Base-by-base conservation (phyloP, 2,329 filamentous ascomycete genomes). In the Colletotrichum sp. region DNA sequence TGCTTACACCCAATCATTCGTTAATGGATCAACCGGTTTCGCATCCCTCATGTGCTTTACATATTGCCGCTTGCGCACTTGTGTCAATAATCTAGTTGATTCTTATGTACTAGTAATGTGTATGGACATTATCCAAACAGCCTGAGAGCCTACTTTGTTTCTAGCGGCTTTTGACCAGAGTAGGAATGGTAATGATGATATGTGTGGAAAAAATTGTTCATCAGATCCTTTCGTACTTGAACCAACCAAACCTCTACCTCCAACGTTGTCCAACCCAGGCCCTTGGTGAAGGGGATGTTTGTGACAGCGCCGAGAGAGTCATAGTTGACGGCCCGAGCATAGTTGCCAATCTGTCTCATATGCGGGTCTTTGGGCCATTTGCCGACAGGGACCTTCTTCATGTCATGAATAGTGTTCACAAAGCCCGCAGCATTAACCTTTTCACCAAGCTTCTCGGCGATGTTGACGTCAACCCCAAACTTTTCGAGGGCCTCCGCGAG, bases 311-410 rank as follows among this genome's bases (percentile, higher is more conserved):
- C 64, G 3, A 67, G 43, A 13, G 64, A 21, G 26, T 67, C 64
- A 8, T 57, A 67, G 43, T 55, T 21, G 5, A 34, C 64, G 13
- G 64, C 75, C 8, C 77, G 74, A n/a, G 77, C 79, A 28, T 75
- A 64, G 71, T 85, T 12, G 67, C 74, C 86, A 68, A 87, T 81
- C 64, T 85, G 82, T 75, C 87, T 88, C 30, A 87, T 81, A 9
- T 82, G 82, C 2, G 81, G 78, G 55, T 87, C 82, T 55, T 82
- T 85, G 2, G 86, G 83, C 87, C 87, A 88, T 1, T 80, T 80
- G 36, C 83, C 85, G 16, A 85, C 79, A 0, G 86, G 86, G 5
- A 86, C 80, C 72, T 85, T 81, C 64, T 80, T 79, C n/a, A 78
- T 76, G 8, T 73, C 78, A n/a, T 81, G 77, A 3, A 75, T 71